Evolutionary conservation across 2,329 filamentous ascomycete species (phyloP), one percentile per base, ranked within the genome.

Genomic region (Aspergillus fijiensis): DNA sequence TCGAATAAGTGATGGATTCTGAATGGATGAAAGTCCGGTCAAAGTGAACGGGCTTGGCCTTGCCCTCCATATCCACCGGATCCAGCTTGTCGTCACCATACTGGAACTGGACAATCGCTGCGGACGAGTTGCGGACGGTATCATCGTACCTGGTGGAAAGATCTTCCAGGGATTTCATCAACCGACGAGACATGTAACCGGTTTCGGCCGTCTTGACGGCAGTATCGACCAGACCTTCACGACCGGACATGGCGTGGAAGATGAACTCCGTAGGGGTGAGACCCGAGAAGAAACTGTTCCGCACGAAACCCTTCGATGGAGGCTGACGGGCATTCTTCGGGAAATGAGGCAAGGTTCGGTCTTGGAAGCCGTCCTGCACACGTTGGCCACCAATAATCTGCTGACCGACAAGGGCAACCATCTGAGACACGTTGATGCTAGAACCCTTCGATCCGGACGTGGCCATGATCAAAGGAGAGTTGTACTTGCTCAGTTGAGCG

Each of bases 141-240:
- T 96, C 87, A 70, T 99, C 95, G 70, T 99, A 99, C 69, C 92
- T 87, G 0, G 91, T 92, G 0, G 93, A 96, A 3, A 98, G 80
- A 81, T 99, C 95, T 74, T 99, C 95, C 52, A 99, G 79, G 3
- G 92, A 96, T 78, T 99, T 99, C 94, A 99, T 99, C 73, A 99
- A 77, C 67, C 95, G 88, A 79, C 95, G 89, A 64, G 94, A 98
- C 95, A 99, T 99, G 79, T 99, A 99, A 65, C 95, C 95, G 11
- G 95, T 99, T 77, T 99, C 95, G 56, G 95, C 95, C 56, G 95
- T 99, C 81, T 99, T 99, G 79, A 98, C 95, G 62, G 95, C 95
- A 2, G 95, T 99, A 85, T 99, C 95, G 71, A 99, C 93, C 67
- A 99, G 81, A 86, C 95, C 95, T 86, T 98, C 95, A 87, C 95